Base-by-base conservation (phyloP, 2,329 filamentous ascomycete genomes). In the Alternaria dauci region DNA sequence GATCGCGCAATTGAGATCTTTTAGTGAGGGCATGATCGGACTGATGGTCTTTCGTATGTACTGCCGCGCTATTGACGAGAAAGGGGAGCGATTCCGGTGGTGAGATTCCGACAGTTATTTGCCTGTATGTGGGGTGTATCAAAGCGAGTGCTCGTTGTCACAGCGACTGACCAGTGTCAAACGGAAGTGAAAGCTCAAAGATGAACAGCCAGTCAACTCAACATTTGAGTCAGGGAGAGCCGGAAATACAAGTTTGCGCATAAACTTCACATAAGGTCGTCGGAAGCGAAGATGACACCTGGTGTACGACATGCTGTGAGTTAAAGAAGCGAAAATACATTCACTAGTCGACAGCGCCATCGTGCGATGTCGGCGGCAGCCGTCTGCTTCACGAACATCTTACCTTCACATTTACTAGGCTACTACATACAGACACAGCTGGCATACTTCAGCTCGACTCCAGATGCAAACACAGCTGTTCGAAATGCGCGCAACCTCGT, bases 1-100 rank as follows among this genome's bases (percentile, higher is more conserved):
- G 42, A 87, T 79, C 38, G 78, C 79, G 78, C 85, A 87, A 20
- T 70, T 79, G 32, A 87, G 76, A 32, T 85, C 80, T 68, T 83
- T 85, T 59, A 86, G 81, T 5, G 77, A 80, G 8, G 85, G 85
- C 85, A 87, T 87, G 4, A 20, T 41, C 6, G 8, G 1, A 20
- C 18, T 34, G 11, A 36, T 36, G 2, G 4, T 11, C n/a, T 36
- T 8, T 9, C 5, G 11, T 3, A 1, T 1, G 20, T 0, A 18
- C 30, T 26, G 18, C 8, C 8, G 20, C 6, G 11, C 14, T 23
- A 25, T 18, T 11, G 20, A 14, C 1, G 39, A 30, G 8, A 9
- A 34, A 4, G 25, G 6, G 14, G 7, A 14, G 11, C 9, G 4
- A 20, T 18, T 14, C 16, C 25, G 28, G 32, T 14, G 34, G n/a